Evolutionary conservation across 257 asterid species (phyloP).

Genomic region (Primulina eburnea): DNA sequence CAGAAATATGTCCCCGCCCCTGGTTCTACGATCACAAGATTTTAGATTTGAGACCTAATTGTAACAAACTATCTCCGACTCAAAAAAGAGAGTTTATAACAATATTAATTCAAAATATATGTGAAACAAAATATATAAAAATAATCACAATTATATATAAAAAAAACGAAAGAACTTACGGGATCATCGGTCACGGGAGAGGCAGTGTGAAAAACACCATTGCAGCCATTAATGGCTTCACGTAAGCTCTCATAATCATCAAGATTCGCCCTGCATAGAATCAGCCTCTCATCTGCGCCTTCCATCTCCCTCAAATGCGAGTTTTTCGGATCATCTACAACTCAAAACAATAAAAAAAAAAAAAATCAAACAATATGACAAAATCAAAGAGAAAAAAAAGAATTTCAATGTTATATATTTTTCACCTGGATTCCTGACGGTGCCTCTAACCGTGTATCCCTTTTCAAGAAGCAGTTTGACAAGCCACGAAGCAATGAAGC

Average conservation of each 20-base stretch:
- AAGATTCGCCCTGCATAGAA: constrained; percentile 71
- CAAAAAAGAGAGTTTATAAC: no score
- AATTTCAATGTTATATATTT: no score
- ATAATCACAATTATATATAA: no score
- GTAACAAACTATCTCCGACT: no score
- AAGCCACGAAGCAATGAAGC: constrained; percentile 95
- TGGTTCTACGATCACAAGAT: no score
- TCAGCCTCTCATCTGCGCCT: constrained; percentile 84
- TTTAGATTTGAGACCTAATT: no score
- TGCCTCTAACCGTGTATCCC: constrained; percentile 89
- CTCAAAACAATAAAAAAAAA: background rate
- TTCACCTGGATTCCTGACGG: constrained; percentile 87
- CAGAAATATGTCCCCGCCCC: no score
- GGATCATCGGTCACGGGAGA: constrained; percentile 95
- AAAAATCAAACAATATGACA: background rate
- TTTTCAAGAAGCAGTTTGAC: constrained; percentile 82
- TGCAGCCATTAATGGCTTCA: constrained; percentile 83
- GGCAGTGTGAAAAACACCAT: constrained; percentile 97
- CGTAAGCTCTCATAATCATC: constrained; percentile 67
- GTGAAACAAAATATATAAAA: no score
- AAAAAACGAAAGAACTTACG: constrained; percentile 34
- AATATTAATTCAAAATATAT: no score
- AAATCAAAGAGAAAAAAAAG: background rate
- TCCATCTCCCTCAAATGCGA: constrained; percentile 72
- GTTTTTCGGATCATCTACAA: constrained; percentile 76